Percentiles rank a stretch among this genome's conserved stretches.
Conservation (phyloP, 1,284 basidiomycete genomes). For the Ustilago tritici region DNA sequence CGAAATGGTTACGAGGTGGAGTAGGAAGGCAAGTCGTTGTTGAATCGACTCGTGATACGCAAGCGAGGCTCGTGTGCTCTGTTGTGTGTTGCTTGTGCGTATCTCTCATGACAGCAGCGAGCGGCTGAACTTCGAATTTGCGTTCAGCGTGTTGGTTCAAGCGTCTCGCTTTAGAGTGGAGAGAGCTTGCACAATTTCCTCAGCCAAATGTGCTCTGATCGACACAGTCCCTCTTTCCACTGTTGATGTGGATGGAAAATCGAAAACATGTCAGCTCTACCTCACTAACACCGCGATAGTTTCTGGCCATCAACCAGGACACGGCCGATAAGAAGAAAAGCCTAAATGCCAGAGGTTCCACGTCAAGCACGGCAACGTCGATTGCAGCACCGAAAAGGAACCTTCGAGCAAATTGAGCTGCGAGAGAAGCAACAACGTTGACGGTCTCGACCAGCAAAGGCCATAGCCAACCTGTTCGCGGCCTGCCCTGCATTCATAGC, state of each 20-base stretch:
- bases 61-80: conserved; percentile 10
- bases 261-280: background rate
- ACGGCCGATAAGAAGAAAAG: conserved; percentile 42
- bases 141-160: conserved; percentile 24
- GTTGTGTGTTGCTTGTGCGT: conserved; percentile 12
- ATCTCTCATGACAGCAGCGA: background rate
- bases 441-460: conserved; percentile 11
- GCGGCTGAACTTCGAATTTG: too few species aligned
- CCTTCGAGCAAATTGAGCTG: conserved; percentile 24
- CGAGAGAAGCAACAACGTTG: background rate
- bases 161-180: conserved; percentile 15
- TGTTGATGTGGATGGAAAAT: conserved; percentile 2
- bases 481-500: too few species aligned
- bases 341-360: conserved; percentile 24
- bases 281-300: background rate
- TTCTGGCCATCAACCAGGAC: background rate
- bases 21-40: background rate
- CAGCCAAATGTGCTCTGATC: conserved; percentile 21
- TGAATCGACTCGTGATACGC: background rate
- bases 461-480: too few species aligned
- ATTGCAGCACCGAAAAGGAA: conserved; percentile 9
- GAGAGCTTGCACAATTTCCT: conserved; percentile 28
- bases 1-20: conserved; percentile 2
- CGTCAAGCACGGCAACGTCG: conserved; percentile 14
- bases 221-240: conserved; percentile 27